A percentile compares a stretch with the other conserved stretches of the same genome.
Evolutionary conservation across 2,329 filamentous ascomycete species (phyloP).

Genomic region (Diatrype stigma): DNA sequence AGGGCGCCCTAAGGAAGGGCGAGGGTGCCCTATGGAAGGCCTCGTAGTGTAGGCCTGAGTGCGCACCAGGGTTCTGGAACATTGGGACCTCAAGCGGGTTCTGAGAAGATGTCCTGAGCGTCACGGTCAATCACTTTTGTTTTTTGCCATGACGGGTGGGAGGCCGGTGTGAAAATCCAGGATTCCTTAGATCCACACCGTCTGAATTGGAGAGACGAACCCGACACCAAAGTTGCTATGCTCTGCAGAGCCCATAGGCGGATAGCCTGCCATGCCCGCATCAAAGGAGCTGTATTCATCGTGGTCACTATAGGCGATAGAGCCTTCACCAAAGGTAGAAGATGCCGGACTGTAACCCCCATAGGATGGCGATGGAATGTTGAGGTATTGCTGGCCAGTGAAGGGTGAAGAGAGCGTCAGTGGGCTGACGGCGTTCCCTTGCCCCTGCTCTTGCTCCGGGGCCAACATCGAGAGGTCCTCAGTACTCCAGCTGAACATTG

Average conservation of each 20-base stretch:
- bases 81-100: conserved; percentile 36
- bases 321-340: conserved; percentile 58
- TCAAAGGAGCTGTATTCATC: conserved; percentile 53
- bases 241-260: conserved; percentile 39
- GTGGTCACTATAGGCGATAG: conserved; percentile 58
- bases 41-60: conserved; percentile 28
- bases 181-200: conserved; percentile 54
- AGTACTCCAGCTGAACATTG: conserved; percentile 60
- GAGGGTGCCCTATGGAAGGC: conserved; percentile 37
- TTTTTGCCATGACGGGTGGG: conserved; percentile 32
- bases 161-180: conserved; percentile 35
- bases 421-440: conserved; percentile 47
- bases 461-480: conserved; percentile 57
- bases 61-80: conserved; percentile 14
- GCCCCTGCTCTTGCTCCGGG: conserved; percentile 41
- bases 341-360: conserved; percentile 59
- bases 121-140: conserved; percentile 51
- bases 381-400: conserved; percentile 53
- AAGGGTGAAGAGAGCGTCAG: conserved; percentile 54
- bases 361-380: conserved; percentile 59
- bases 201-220: conserved; percentile 61
- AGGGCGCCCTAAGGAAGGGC: conserved; percentile 36
- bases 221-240: conserved; percentile 47
- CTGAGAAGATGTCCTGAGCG: conserved; percentile 43
- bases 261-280: conserved; percentile 39